Base-by-base conservation (phyloP, 768 basidiomycete genomes). In the Megacollybia marginata region DNA sequence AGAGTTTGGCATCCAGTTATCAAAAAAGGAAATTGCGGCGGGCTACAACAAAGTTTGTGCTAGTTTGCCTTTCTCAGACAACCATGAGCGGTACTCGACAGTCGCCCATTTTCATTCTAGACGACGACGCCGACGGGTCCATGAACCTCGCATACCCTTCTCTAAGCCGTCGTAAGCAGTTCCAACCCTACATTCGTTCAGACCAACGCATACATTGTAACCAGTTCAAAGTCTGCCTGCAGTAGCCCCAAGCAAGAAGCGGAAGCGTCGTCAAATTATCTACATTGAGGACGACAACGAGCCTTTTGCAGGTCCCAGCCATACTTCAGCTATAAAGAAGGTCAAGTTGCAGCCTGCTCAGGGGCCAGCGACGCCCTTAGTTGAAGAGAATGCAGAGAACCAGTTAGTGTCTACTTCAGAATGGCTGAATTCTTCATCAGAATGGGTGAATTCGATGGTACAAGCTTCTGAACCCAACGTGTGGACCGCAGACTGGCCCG, bases 391-490 rank as follows among this genome's bases (percentile, higher is more conserved):
- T 40, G 15, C 3, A 18, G 15, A 40, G 38, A 40, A 18, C 38
- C 15, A 40, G 18, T 18, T 8, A 13, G 38, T 18, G 38, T 40
- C 18, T 13, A 40, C 38, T 40, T 18, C 18, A 40, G 38, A 13
- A 15, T 40, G 38, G 15, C 38, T 40, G 15, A 40, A 40, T 19
- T 48, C 45, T 16, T 50, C 55, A 4, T 56, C 55, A 16, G 20
- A 66, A 7, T 74, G 71, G 71, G 70, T 72, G 1, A 67, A 70
- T 15, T 69, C 71, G 1, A 73, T 73, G 72, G 64, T 68, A 15
- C 59, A 62, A 56, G 67, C 68, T 16, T 45, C 52, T 18, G 48
- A 53, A 33, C 35, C 48, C 7, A 28, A 35, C 20, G 46, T 42
- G 20, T 50, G 20, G 8, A 38, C 48, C 23, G 48, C 48, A 13